These are phyloP conservation scores for Penicillium atrosanguineum DNA, from an alignment of 495 filamentous ascomycete species.

Conservation along the genomic window DNA sequence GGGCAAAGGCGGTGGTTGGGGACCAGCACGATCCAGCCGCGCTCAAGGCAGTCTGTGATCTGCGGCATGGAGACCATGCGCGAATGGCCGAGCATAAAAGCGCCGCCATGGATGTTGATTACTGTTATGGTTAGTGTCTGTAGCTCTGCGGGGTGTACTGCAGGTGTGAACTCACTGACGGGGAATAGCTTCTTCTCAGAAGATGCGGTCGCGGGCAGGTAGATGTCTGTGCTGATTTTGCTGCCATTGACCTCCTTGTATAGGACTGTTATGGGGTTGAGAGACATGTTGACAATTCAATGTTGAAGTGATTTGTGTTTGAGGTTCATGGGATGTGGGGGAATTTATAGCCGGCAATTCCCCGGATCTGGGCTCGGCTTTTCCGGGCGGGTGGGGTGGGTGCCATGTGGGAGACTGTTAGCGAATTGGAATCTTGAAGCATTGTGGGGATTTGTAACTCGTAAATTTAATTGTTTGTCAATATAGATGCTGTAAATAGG, in stretches of 20 bases:
- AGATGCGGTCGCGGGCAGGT: slow-evolving; percentile 21
- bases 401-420: neutral
- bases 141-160: neutral
- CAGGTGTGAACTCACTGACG: slow-evolving; percentile 22
- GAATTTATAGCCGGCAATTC: slow-evolving; percentile 7
- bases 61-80: slow-evolving; percentile 32
- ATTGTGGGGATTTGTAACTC: too few relatives aligned
- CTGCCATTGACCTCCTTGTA: slow-evolving; percentile 30
- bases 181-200: slow-evolving; percentile 18
- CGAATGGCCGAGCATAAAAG: slow-evolving; percentile 39
- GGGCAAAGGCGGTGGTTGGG: slow-evolving; percentile 37
- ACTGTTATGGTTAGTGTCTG: slow-evolving; percentile 14
- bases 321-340: neutral
- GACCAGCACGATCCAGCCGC: slow-evolving; percentile 39
- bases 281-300: slow-evolving; percentile 7
- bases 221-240: slow-evolving; percentile 34
- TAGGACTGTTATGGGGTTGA: slow-evolving; percentile 21
- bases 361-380: slow-evolving; percentile 8
- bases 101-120: slow-evolving; percentile 39
- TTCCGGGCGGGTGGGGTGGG: slow-evolving; percentile 9
- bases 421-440: too few relatives aligned
- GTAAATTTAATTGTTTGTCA: too few relatives aligned
- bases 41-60: slow-evolving; percentile 32
- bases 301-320: neutral
- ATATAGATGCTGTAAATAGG: too few relatives aligned